Evolutionary conservation across 2,329 filamentous ascomycete species (phyloP).

Genomic region (Neopestalotiopsis rosae): DNA sequence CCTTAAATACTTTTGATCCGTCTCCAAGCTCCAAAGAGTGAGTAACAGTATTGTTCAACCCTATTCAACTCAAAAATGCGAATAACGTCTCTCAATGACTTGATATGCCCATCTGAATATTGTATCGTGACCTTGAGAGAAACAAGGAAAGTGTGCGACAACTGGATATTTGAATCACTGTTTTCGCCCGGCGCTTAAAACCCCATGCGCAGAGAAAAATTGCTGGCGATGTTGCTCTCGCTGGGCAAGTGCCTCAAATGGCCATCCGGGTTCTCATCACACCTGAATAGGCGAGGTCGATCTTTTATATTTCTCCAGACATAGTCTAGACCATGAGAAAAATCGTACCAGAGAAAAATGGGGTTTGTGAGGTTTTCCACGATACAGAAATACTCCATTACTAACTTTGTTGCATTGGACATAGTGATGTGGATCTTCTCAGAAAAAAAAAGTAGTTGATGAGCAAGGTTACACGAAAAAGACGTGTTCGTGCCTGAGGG

Average conservation of each 20-base stretch:
- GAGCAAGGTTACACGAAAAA: neutral
- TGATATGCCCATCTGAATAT: neutral
- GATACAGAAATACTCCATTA: neutral
- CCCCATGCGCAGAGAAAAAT: neutral
- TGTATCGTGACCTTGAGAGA: neutral
- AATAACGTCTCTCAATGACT: neutral
- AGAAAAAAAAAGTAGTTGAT: neutral
- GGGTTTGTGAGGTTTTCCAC: neutral
- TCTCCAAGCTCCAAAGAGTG: neutral
- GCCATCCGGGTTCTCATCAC: constrained; percentile 15
- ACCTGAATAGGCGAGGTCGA: neutral
- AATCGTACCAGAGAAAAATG: neutral
- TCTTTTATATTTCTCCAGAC: neutral
- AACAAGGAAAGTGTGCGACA: neutral
- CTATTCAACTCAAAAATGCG: neutral
- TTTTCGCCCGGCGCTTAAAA: neutral
- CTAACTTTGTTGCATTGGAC: neutral
- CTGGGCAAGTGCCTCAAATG: neutral
- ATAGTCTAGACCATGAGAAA: neutral
- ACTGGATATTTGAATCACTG: neutral
- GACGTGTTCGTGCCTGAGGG: constrained; percentile 9
- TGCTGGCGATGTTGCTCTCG: constrained; percentile 1
- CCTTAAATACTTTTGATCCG: neutral
- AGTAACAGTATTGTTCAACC: neutral
- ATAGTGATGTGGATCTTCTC: neutral